Percentiles rank a stretch among this genome's conserved stretches.
These are phyloP conservation scores for Anthoceros angustus DNA, from an alignment of 225 moss, liverwort and hornwort species.

Conservation along the genomic window DNA sequence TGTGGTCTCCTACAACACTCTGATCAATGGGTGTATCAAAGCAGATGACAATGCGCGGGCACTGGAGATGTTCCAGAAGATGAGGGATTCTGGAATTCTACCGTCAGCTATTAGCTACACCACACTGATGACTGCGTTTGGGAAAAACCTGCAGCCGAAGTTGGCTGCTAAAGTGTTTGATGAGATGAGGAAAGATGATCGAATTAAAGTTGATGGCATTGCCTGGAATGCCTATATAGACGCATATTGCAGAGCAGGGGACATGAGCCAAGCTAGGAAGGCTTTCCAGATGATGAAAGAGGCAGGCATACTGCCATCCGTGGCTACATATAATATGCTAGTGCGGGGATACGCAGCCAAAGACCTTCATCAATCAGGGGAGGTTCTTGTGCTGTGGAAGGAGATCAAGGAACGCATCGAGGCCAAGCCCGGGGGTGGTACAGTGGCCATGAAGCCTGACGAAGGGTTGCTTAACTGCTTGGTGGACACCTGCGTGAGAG, in stretches of 20 bases:
- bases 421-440: conserved; percentile 21
- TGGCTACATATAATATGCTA: conserved; percentile 60
- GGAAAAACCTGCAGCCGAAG: conserved; percentile 56
- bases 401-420: conserved; percentile 63
- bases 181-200: conserved; percentile 55
- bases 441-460: conserved; percentile 66
- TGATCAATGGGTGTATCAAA: conserved; percentile 76
- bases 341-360: conserved; percentile 59
- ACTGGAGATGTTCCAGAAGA: conserved; percentile 43
- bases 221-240: conserved; percentile 94
- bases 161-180: conserved; percentile 70
- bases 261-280: conserved; percentile 49
- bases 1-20: conserved; percentile 75
- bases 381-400: conserved; percentile 72
- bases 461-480: conserved; percentile 71
- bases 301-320: conserved; percentile 61
- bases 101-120: conserved; percentile 86
- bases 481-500: conserved; percentile 75
- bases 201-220: conserved; percentile 66
- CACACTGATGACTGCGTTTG: conserved; percentile 92
- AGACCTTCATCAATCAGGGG: conserved; percentile 37
- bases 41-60: conserved; percentile 58
- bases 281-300: conserved; percentile 57
- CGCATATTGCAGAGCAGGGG: conserved; percentile 62
- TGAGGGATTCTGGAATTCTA: conserved; percentile 48